phyloP scores from a whole-genome alignment of 2,329 filamentous ascomycete species.

The Hypoxylon rubiginosum region DNA sequence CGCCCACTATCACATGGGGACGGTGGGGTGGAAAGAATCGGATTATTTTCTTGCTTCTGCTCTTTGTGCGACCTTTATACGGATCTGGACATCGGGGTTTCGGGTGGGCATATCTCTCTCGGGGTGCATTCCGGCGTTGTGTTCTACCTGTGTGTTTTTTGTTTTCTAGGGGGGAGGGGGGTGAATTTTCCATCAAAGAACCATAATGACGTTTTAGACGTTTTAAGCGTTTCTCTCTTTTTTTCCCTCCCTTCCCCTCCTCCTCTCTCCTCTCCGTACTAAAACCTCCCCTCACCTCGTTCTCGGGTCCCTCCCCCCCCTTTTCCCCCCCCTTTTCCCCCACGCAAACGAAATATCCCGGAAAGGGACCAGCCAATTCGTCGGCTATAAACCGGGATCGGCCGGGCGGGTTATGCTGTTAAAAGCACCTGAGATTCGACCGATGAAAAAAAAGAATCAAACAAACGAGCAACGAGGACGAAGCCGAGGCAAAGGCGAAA shows the following conservation, averaged over 20 bases:
- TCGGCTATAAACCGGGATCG: constrained; percentile 1
- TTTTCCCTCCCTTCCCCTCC: not conserved
- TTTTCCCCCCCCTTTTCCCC: not conserved
- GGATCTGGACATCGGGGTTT: not conserved
- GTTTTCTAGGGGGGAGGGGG: constrained; percentile 10
- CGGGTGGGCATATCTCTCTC: no score
- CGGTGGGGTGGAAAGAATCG: not conserved
- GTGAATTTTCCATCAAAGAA: not conserved
- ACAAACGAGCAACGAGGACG: no score
- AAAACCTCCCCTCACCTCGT: constrained; percentile 25
- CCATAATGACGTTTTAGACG: constrained; percentile 18
- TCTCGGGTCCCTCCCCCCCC: not conserved
- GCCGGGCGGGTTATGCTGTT: not conserved
- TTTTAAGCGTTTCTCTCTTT: constrained; percentile 8
- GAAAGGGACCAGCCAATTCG: not conserved
- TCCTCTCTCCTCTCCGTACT: no score
- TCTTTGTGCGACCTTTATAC: not conserved
- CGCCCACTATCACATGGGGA: not conserved
- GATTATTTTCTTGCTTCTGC: not conserved
- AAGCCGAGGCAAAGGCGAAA: not conserved
- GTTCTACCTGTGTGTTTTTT: not conserved
- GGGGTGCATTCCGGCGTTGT: constrained; percentile 22
- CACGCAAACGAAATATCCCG: constrained; percentile 11
- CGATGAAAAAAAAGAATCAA: not conserved
- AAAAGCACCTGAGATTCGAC: not conserved